A percentile compares a stretch with the other conserved stretches of the same genome.
Evolutionary conservation across 2,329 filamentous ascomycete species (phyloP).

Genomic region (Epicoccum sorghinum): DNA sequence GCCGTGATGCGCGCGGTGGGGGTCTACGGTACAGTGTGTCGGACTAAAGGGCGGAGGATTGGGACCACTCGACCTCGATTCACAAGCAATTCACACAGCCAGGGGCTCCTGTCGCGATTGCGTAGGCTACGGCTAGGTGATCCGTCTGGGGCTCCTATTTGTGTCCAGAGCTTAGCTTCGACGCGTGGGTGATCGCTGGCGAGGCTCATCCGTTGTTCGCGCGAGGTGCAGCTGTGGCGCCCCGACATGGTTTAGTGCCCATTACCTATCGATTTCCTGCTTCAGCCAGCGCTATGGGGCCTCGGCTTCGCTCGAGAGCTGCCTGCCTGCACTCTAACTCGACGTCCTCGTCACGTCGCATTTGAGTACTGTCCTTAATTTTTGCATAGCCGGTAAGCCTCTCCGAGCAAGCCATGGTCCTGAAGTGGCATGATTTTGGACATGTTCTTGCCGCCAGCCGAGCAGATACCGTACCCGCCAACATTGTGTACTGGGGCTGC

Average conservation of each 20-base stretch:
- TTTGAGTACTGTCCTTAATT: not conserved
- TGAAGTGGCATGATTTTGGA: not conserved
- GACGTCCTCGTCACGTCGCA: conserved; percentile 6
- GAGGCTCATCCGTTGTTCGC: conserved; percentile 12
- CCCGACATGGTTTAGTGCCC: not conserved
- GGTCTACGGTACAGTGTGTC: not conserved
- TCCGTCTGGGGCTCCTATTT: not conserved
- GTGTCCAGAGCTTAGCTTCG: not conserved
- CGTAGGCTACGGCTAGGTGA: not conserved
- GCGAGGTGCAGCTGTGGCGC: not conserved
- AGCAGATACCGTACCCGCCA: not conserved
- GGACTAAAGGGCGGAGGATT: conserved; percentile 11
- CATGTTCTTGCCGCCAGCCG: conserved; percentile 1
- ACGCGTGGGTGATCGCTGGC: not conserved
- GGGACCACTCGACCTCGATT: not conserved
- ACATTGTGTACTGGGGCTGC: conserved; percentile 18
- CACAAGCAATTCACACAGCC: conserved; percentile 1
- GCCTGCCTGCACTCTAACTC: conserved; percentile 6
- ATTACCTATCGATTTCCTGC: not conserved
- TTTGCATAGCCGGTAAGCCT: conserved; percentile 1
- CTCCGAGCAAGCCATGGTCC: not conserved
- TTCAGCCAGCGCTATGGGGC: conserved; percentile 11
- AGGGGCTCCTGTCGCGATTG: not conserved
- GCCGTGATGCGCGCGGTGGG: conserved; percentile 15
- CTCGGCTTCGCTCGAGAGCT: conserved; percentile 11